Evolutionary conservation across 2,329 filamentous ascomycete genomes (phyloP).

Genomic region (Phaeosphaeriaceae sp.): DNA sequence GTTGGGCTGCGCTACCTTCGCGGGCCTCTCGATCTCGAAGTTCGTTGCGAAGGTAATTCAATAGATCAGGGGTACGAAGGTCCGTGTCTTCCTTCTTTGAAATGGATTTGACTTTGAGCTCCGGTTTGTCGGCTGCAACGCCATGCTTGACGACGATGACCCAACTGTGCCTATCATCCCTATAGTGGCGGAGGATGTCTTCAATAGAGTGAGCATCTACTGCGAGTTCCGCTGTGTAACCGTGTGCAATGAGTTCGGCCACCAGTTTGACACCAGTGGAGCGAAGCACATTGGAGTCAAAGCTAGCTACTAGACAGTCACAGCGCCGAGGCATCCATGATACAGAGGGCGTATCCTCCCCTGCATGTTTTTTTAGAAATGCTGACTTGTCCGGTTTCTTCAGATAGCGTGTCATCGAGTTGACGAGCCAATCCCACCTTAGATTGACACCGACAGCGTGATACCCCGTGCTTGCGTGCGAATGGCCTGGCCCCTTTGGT

Average conservation of each 20-base stretch:
- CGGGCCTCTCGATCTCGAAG: slow-evolving; percentile 77
- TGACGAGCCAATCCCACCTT: slow-evolving; percentile 81
- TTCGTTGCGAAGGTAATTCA: slow-evolving; percentile 81
- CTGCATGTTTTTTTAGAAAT: slow-evolving; percentile 73
- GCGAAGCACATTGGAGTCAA: slow-evolving; percentile 77
- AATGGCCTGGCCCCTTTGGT: slow-evolving; percentile 67
- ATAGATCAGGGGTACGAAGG: slow-evolving; percentile 72
- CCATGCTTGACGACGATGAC: slow-evolving; percentile 86
- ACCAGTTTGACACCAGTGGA: slow-evolving; percentile 79
- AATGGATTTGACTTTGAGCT: slow-evolving; percentile 79
- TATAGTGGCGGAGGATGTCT: slow-evolving; percentile 76
- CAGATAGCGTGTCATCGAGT: slow-evolving; percentile 62
- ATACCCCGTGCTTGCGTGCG: slow-evolving; percentile 52
- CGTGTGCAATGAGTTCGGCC: slow-evolving; percentile 78
- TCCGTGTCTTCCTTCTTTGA: slow-evolving; percentile 79
- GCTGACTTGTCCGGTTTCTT: slow-evolving; percentile 53
- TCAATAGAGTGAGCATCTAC: slow-evolving; percentile 79
- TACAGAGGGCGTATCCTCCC: slow-evolving; percentile 56
- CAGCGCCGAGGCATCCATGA: slow-evolving; percentile 63
- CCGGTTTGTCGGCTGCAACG: slow-evolving; percentile 59
- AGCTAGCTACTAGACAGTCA: slow-evolving; percentile 88
- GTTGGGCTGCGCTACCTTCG: slow-evolving; percentile 55
- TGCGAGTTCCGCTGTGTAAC: slow-evolving; percentile 87
- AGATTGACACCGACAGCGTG: slow-evolving; percentile 93
- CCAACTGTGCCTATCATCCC: slow-evolving; percentile 82